Conservation (phyloP, 805 yeast genomes). For the Saccharomycopsis microspora region DNA sequence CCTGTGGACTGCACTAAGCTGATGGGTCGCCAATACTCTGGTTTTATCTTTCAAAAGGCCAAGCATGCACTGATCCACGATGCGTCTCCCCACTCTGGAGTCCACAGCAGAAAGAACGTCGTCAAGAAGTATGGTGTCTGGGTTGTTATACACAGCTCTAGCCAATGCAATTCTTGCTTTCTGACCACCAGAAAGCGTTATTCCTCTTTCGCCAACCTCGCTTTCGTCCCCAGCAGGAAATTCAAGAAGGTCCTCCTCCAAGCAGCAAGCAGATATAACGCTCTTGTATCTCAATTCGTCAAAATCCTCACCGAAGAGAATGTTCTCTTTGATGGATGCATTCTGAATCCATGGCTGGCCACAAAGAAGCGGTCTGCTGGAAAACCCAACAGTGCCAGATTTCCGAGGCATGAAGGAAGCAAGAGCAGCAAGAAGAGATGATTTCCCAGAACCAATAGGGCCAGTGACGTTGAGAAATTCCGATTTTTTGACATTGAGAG, state of each 20-base stretch:
- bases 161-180: slow-evolving; percentile 62
- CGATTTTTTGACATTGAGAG: slow-evolving; percentile 38
- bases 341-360: slow-evolving; percentile 61
- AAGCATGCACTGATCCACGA: slow-evolving; percentile 45
- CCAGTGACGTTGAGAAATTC: slow-evolving; percentile 73
- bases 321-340: slow-evolving; percentile 56
- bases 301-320: slow-evolving; percentile 41
- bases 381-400: slow-evolving; percentile 35
- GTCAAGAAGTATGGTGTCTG: slow-evolving; percentile 50
- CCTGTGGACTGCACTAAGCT: slow-evolving; percentile 45
- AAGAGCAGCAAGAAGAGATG: slow-evolving; percentile 55
- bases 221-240: slow-evolving; percentile 59
- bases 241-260: slow-evolving; percentile 43
- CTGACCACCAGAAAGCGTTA: slow-evolving; percentile 69
- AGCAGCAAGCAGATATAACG: slow-evolving; percentile 47
- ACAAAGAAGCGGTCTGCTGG: slow-evolving; percentile 39
- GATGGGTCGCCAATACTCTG: slow-evolving; percentile 65
- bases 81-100: slow-evolving; percentile 62
- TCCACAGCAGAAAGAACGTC: slow-evolving; percentile 70
- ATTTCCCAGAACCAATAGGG: slow-evolving; percentile 66
- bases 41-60: slow-evolving; percentile 43
- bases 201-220: slow-evolving; percentile 66
- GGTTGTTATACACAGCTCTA: slow-evolving; percentile 52
- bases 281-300: slow-evolving; percentile 38
- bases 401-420: slow-evolving; percentile 52